Conservation (phyloP, 2,329 filamentous ascomycete species). For the Xylariaceae sp. region DNA sequence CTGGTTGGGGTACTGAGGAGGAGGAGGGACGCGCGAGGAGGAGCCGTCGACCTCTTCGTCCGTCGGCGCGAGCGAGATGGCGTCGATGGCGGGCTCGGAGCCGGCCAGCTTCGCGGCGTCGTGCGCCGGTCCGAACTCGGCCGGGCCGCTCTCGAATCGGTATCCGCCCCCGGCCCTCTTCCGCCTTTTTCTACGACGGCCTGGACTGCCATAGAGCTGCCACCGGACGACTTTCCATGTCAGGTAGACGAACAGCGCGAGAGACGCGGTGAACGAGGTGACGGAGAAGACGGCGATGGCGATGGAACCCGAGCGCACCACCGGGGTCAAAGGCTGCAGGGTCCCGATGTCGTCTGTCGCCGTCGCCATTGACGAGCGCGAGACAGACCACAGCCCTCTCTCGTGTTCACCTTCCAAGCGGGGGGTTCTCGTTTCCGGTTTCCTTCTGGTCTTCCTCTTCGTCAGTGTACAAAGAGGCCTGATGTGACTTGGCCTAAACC, state of each 20-base stretch:
- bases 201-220: conserved; percentile 21
- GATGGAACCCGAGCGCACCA: conserved; percentile 33
- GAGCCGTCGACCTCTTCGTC: background rate
- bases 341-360: conserved; percentile 13
- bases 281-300: conserved; percentile 35
- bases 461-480: too few relatives aligned
- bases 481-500: too few relatives aligned
- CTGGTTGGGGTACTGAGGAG: conserved; percentile 46
- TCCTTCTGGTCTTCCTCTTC: too few relatives aligned
- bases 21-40: too few relatives aligned
- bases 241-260: conserved; percentile 32
- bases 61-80: conserved; percentile 8
- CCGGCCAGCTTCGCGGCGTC: conserved; percentile 10
- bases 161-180: conserved; percentile 9
- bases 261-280: conserved; percentile 32
- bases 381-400: too few relatives aligned
- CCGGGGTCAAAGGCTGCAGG: conserved; percentile 32
- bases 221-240: conserved; percentile 33
- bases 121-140: conserved; percentile 19
- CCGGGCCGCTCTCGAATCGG: conserved; percentile 8
- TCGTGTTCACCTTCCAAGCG: too few relatives aligned
- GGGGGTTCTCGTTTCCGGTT: too few relatives aligned
- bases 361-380: conserved; percentile 8
- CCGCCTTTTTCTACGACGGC: background rate
- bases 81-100: conserved; percentile 4